Evolutionary conservation across 2,329 filamentous ascomycete genomes (phyloP), one percentile per base, ranked within the genome.

Genomic region (Colletotrichum tabaci): DNA sequence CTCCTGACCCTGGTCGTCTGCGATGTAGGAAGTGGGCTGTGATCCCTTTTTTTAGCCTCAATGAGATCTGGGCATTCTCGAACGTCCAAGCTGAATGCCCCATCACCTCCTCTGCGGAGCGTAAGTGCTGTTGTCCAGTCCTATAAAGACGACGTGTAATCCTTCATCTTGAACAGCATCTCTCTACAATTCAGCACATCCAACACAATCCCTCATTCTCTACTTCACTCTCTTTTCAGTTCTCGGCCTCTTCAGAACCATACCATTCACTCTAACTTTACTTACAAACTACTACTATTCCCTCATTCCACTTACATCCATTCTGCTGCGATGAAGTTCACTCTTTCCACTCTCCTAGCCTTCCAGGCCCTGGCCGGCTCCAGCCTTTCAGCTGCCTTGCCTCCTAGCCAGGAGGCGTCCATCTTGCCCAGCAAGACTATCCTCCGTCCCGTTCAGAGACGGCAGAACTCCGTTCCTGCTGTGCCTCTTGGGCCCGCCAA

Each of bases 401-500:
- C 69, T 5, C 65, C 69, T 5, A 42, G 26, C 35, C 57, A 10
- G 16, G 61, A 44, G 44, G 55, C 13, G 26, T 18, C 23, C 2
- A 9, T 38, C 6, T 12, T 40, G 7, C n/a, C 61, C 8, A 58
- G 52, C 58, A 55, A 52, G 47, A 58, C 49, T 16, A 12, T 74
- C n/a, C 65, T 74, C 15, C 64, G 61, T 26, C 69, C 72, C 9
- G 57, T 69, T 8, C 56, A 46, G 4, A 61, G 52, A n/a, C 72
- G 68, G 21, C 64, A 60, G 46, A 42, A 56, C 13, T 52, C 49
- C 12, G 23, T 68, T 7, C 42, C 46, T 4, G 50, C 69, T 7
- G 35, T 47, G 10, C 56, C 61, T 35, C 65, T 68, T 8, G 61
- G 42, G 44, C 72, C 72, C 9, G 72, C 72, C 61, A 74, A 66